Evolutionary conservation across 2,329 filamentous ascomycete species (phyloP).

Genomic region (Epichloe hybrida): DNA sequence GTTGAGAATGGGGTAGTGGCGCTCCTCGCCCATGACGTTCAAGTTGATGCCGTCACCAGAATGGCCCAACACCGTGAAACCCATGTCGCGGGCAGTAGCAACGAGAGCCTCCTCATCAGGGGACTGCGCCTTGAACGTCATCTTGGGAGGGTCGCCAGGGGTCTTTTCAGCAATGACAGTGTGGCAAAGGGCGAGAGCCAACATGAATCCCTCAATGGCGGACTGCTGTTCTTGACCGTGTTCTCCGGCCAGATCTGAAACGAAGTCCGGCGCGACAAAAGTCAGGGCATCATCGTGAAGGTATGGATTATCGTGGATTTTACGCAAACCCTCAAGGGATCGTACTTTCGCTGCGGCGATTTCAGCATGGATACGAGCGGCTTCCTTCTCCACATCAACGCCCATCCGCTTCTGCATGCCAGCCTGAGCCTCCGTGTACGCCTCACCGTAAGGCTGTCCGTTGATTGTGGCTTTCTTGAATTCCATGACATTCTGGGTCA

Average conservation of each 20-base stretch:
- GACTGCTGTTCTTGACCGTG: conserved; percentile 62
- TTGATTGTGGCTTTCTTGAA: conserved; percentile 98
- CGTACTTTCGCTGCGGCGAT: conserved; percentile 65
- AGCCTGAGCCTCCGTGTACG: conserved; percentile 91
- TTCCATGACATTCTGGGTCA: conserved; percentile 98
- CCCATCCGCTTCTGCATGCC: conserved; percentile 91
- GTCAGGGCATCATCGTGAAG: conserved; percentile 81
- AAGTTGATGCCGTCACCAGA: conserved; percentile 69
- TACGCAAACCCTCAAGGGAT: conserved; percentile 60
- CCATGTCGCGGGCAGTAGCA: conserved; percentile 85
- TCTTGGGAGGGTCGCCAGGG: conserved; percentile 79
- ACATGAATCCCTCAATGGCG: conserved; percentile 83
- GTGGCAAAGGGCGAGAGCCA: conserved; percentile 88
- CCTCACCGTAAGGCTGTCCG: conserved; percentile 90
- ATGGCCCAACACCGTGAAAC: conserved; percentile 79
- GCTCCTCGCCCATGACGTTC: conserved; percentile 77
- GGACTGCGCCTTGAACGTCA: conserved; percentile 93
- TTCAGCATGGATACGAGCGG: conserved; percentile 55
- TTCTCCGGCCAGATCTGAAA: conserved; percentile 67
- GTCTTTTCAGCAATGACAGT: conserved; percentile 85
- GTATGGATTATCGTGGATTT: conserved; percentile 79
- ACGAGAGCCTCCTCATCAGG: conserved; percentile 93
- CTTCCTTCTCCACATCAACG: conserved; percentile 72
- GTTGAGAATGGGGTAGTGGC: conserved; percentile 77
- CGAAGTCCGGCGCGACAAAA: conserved; percentile 82